Base-by-base conservation (phyloP, 1,284 basidiomycete species). In the Calocybe gambosa region DNA sequence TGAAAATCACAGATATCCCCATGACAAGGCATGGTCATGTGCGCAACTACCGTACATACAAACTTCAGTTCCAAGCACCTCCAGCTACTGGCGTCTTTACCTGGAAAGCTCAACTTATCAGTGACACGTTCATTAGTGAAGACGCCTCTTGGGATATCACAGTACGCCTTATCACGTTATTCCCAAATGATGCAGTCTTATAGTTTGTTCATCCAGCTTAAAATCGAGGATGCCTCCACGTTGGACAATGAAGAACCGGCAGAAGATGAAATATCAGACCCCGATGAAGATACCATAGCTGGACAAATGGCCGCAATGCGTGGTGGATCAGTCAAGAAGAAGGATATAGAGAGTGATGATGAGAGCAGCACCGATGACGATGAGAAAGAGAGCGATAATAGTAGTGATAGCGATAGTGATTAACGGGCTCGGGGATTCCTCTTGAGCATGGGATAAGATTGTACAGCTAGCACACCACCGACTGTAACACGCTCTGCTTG, bases 221-320 rank as follows among this genome's bases (percentile, higher is more conserved):
- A 85, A 61, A 85, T 96, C 37, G 89, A 93, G 49, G 83, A 90
- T 26, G 68, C 77, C 6, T 74, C 82, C 10, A 71, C 70, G 4
- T 69, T 84, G 10, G 72, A 67, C 7, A 68, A 67, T 0, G 82
- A 84, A 8, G 84, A 85, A 46, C 77, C 69, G 16, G 72, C 67
- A 12, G 93, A 94, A 41, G 93, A 95, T 60, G 92, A 94, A 49
- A 97, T 97, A 52, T 95, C 91, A 0, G 93, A 96, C 45, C 93
- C 93, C 0, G 94, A 97, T 40, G 94, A 97, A 66, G 94, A 96
- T 65, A 80, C 85, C 19, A 71, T 99, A 39, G 96, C 94, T 2
- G 96, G 96, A 2, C 96, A 99, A 73, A 97, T 99, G 93, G 94
- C 95, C 2, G 79, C 86, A 42, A 95, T 99, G 92, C 84, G 91